A percentile compares a stretch with the other conserved stretches of the same genome.
These are phyloP conservation scores for Botrytis paeoniae DNA, from an alignment of 2,329 filamentous ascomycete species.

Conservation along the genomic window DNA sequence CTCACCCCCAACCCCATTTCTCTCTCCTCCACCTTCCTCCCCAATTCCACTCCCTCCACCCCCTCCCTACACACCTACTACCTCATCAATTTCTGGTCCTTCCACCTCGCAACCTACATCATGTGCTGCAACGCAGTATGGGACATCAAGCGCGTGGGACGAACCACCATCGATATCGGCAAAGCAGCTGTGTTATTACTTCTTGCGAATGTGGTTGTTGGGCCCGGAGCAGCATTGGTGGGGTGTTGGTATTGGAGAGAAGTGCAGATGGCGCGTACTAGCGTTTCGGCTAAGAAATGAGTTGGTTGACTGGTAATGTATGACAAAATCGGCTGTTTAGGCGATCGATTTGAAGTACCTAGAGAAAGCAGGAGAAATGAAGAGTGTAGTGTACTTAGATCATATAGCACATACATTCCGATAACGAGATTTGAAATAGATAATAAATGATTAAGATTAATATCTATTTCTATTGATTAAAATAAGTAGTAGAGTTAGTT, in stretches of 20 bases:
- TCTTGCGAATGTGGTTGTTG: background rate
- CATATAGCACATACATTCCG: too few relatives aligned
- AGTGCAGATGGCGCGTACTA: constrained; percentile 11
- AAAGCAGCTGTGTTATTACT: background rate
- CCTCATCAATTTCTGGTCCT: background rate
- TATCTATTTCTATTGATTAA: background rate
- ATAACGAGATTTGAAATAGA: background rate
- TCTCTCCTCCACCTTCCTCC: background rate
- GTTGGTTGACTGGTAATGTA: too few relatives aligned
- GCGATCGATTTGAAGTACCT: too few relatives aligned
- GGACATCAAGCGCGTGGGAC: background rate
- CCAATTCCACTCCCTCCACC: background rate
- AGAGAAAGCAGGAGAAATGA: background rate
- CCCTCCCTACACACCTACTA: background rate
- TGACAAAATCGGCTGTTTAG: background rate
- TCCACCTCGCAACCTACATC: constrained; percentile 2
- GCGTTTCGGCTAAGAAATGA: background rate
- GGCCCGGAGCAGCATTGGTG: constrained; percentile 10
- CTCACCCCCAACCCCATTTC: background rate
- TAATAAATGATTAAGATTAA: background rate
- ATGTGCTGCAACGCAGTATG: constrained; percentile 4
- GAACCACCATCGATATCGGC: background rate
- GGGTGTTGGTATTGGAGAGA: constrained; percentile 16
- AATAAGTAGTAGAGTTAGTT: constrained; percentile 2
- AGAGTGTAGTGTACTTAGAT: background rate